Evolutionary conservation across 208 protist species (phyloP), one percentile per base, ranked within the genome.

Genomic region (Jaenimonas drosophilae): DNA sequence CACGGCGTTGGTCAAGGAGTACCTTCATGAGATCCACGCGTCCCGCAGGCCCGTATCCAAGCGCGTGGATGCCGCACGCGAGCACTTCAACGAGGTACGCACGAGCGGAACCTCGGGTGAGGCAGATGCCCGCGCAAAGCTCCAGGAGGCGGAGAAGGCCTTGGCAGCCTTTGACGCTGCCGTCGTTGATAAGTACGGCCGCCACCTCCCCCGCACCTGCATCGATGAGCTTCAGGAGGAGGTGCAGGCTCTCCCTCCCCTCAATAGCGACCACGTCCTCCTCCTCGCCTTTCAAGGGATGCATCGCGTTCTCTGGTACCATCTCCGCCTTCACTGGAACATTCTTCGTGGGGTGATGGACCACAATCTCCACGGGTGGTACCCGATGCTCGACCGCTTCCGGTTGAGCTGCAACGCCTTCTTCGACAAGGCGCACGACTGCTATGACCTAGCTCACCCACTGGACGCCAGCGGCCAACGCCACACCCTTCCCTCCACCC

Each of bases 21-120:
- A 76, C 50, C 58, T 76, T 31, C 49, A 63, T 34, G 46, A 54
- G 26, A 36, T 68, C 25, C 51, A 68, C 54, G 62, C 64, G 37
- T n/a, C 59, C 20, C 44, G 54, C 12, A 29, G 40, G 23, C 28
- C 6, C 0, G 16, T 54, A 3, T 26, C n/a, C 2, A 19, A 34
- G 12, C 56, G 40, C 26, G 67, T 74, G 20, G 17, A 42, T 0
- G 32, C 59, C 11, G 68, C 68, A 0, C 79, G 74, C 16, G 54
- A 59, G 19, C 43, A 59, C 4, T 29, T 83, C 24, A 80, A 88
- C 38, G 67, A 78, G 52, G 59, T 49, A 1, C 70, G 67, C 32
- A 49, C 68, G 29, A 56, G 55, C 27, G 43, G 59, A 2, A 44
- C 57, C 7, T 3, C 39, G 3, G 34, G 49, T 21, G 46, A 62